Evolutionary conservation across 176 grass and related monocot species (phyloP).

Genomic region (Chrysopogon serrulatus): DNA sequence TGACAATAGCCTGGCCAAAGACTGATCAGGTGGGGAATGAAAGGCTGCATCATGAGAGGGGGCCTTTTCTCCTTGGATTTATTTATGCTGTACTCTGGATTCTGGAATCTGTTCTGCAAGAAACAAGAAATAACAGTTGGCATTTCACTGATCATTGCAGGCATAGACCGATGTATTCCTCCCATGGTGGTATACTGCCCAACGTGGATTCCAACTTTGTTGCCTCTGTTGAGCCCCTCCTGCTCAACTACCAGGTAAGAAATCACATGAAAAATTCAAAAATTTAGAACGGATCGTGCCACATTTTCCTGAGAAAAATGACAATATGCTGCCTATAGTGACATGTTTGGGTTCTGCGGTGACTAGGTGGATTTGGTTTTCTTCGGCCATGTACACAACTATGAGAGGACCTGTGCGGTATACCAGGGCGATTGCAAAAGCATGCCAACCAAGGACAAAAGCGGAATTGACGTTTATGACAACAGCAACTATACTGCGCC

Average conservation of each 20-base stretch:
- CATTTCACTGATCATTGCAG: conserved; percentile 20
- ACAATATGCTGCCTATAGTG: neutral
- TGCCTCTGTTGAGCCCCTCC: conserved; percentile 61
- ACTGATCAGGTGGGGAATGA: neutral
- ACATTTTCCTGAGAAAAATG: neutral
- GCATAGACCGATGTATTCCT: conserved; percentile 86
- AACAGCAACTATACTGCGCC: conserved; percentile 73
- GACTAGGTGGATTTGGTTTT: conserved; percentile 81
- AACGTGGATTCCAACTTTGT: conserved; percentile 65
- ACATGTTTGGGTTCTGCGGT: neutral
- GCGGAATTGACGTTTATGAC: conserved; percentile 64
- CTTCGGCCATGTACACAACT: conserved; percentile 89
- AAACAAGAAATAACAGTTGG: neutral
- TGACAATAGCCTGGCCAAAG: neutral
- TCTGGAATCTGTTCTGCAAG: neutral
- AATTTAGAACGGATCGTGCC: neutral
- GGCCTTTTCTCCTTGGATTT: neutral
- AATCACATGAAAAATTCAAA: neutral
- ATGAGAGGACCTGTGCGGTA: conserved; percentile 78
- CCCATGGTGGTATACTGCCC: conserved; percentile 30
- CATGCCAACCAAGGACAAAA: conserved; percentile 50
- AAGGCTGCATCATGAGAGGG: neutral
- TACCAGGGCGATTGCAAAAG: conserved; percentile 54
- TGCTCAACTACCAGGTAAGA: conserved; percentile 57
- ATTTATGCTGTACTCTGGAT: neutral